Conservation (phyloP, 495 filamentous ascomycete species). For the Cercophora sp. region DNA sequence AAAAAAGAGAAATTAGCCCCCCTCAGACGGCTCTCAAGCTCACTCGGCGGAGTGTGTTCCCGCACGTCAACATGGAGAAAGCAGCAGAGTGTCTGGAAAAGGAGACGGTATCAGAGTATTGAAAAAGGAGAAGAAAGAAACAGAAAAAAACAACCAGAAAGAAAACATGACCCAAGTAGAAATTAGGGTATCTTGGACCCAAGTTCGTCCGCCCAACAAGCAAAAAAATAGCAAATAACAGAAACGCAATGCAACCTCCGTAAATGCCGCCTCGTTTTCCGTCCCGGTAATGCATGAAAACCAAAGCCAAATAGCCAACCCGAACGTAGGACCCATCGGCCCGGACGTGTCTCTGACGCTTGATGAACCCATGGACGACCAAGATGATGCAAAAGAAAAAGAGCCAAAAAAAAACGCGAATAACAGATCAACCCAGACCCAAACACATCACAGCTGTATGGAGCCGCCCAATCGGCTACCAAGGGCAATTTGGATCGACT, state of each 20-base stretch:
- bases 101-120: too few relatives aligned
- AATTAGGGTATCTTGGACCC: not conserved
- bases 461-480: constrained; percentile 1
- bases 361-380: too few relatives aligned
- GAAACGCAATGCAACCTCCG: too few relatives aligned
- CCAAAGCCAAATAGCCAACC: not conserved
- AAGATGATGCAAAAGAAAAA: too few relatives aligned
- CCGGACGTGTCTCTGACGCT: not conserved
- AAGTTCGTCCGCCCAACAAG: not conserved
- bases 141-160: not conserved
- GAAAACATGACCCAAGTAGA: not conserved
- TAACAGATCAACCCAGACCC: too few relatives aligned
- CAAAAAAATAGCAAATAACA: not conserved
- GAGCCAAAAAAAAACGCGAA: too few relatives aligned
- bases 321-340: not conserved
- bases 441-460: not conserved
- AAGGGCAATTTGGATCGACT: constrained; percentile 9
- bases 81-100: too few relatives aligned
- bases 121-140: not conserved
- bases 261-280: too few relatives aligned
- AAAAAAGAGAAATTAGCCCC: too few relatives aligned
- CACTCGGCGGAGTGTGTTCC: too few relatives aligned
- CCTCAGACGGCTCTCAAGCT: too few relatives aligned
- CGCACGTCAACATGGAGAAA: too few relatives aligned
- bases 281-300: not conserved